Conservation (phyloP, 1,284 basidiomycete species). For the Ceratobasidium sp. region DNA sequence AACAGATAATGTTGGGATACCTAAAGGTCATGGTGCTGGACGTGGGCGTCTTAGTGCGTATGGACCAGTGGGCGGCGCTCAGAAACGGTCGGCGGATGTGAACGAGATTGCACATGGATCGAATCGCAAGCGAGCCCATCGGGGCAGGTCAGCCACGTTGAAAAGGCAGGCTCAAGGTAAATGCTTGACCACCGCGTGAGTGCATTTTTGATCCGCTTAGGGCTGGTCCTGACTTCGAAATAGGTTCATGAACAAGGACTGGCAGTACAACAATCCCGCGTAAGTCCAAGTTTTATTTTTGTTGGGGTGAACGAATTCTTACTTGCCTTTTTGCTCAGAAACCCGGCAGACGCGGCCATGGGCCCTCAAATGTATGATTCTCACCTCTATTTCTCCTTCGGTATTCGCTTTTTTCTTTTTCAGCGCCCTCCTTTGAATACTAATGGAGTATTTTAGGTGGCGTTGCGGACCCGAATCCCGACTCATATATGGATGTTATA, state of each 20-base stretch:
- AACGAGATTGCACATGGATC: conserved; percentile 7
- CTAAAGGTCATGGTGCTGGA: background rate
- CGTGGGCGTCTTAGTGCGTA: background rate
- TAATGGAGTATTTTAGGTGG: conserved; percentile 69
- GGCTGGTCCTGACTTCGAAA: background rate
- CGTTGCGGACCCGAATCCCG: conserved; percentile 72
- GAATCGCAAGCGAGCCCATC: conserved; percentile 24
- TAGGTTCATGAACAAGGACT: conserved; percentile 82
- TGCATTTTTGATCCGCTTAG: background rate
- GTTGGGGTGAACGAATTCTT: background rate
- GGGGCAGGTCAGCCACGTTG: background rate
- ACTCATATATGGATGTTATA: conserved; percentile 74
- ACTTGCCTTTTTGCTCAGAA: conserved; percentile 52
- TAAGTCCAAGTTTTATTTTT: background rate
- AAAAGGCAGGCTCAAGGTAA: conserved; percentile 32
- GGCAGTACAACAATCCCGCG: conserved; percentile 74
- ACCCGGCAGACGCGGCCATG: conserved; percentile 73
- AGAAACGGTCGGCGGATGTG: background rate
- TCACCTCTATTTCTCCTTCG: conserved; percentile 74
- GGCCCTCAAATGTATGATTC: conserved; percentile 82
- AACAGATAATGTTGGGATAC: too few species aligned
- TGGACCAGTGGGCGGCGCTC: conserved; percentile 10
- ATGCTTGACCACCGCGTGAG: conserved; percentile 46
- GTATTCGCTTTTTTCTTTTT: conserved; percentile 49
- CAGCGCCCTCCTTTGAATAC: too few species aligned